Evolutionary conservation across 768 basidiomycete genomes (phyloP).

Genomic region (Mycena galopus): DNA sequence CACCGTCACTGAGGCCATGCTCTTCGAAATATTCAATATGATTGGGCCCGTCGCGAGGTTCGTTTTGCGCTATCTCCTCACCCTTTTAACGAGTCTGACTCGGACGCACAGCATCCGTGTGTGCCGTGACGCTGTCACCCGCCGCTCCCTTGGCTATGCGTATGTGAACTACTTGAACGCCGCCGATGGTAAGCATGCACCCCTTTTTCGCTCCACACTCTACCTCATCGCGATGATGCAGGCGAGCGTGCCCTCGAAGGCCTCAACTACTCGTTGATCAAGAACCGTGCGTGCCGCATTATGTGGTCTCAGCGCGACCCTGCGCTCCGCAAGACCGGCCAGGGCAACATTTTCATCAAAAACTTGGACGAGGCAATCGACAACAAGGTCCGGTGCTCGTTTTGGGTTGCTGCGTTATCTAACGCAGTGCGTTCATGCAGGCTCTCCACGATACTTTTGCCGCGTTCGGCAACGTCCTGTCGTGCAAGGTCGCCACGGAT

Average conservation of each 20-base stretch:
- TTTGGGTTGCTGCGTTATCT: background rate
- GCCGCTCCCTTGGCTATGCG: slow-evolving; percentile 99
- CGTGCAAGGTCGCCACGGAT: slow-evolving; percentile 99
- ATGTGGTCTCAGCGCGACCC: slow-evolving; percentile 99
- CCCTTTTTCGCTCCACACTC: background rate
- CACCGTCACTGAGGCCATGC: slow-evolving; percentile 98
- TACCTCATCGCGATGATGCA: slow-evolving; percentile 45
- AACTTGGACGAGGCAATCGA: slow-evolving; percentile 97
- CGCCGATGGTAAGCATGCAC: slow-evolving; percentile 82
- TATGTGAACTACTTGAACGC: slow-evolving; percentile 99
- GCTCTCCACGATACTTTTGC: slow-evolving; percentile 99
- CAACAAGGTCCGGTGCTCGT: slow-evolving; percentile 79
- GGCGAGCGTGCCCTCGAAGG: slow-evolving; percentile 99
- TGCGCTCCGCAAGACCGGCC: slow-evolving; percentile 98
- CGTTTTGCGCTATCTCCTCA: slow-evolving; percentile 42
- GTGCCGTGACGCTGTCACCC: slow-evolving; percentile 99
- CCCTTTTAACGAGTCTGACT: slow-evolving; percentile 3
- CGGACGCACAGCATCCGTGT: slow-evolving; percentile 86
- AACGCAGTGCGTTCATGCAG: slow-evolving; percentile 50
- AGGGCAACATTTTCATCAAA: slow-evolving; percentile 99
- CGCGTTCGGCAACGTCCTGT: slow-evolving; percentile 97
- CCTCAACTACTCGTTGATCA: slow-evolving; percentile 99
- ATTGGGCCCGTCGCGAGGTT: slow-evolving; percentile 98
- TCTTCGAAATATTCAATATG: slow-evolving; percentile 99
- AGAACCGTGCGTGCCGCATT: slow-evolving; percentile 98